These are phyloP conservation scores for Ophiorrhiza pumila DNA, from an alignment of 257 asterid genomes.

Conservation along the genomic window DNA sequence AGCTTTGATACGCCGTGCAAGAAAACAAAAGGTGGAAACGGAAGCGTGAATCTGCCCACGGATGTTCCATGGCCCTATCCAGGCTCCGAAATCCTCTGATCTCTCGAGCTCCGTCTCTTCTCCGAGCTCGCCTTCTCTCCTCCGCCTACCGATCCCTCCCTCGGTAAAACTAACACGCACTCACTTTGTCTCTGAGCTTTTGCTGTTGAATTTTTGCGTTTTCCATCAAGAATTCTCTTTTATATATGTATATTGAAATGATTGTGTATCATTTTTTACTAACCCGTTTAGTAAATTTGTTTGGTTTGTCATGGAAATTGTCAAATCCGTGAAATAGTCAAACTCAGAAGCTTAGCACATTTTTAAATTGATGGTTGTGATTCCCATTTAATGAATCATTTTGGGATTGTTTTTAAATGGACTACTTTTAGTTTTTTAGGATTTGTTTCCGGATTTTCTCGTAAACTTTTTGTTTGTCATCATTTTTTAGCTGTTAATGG, in stretches of 20 bases:
- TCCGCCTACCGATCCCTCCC: slow-evolving; percentile 39
- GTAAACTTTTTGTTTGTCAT: not conserved
- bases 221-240: not conserved
- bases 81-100: slow-evolving; percentile 83
- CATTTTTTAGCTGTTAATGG: not conserved
- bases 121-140: slow-evolving; percentile 61
- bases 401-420: not conserved
- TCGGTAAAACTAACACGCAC: slow-evolving; percentile 35
- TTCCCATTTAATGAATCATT: not conserved
- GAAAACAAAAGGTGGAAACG: slow-evolving; percentile 7
- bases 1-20: not conserved
- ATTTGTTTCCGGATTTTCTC: not conserved
- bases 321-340: not conserved
- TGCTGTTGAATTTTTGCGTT: not conserved
- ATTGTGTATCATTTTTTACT: not conserved
- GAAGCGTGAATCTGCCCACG: slow-evolving; percentile 25
- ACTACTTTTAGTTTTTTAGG: not conserved
- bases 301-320: not conserved
- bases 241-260: not conserved
- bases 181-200: not conserved
- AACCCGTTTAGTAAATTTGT: not conserved
- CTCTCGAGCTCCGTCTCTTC: slow-evolving; percentile 68
- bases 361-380: not conserved
- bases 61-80: slow-evolving; percentile 83
- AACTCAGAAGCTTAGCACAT: slow-evolving; percentile 1